Percentiles rank a stretch among this genome's conserved stretches.
Conservation (phyloP, 495 filamentous ascomycete species). For the Podospora appendiculata region DNA sequence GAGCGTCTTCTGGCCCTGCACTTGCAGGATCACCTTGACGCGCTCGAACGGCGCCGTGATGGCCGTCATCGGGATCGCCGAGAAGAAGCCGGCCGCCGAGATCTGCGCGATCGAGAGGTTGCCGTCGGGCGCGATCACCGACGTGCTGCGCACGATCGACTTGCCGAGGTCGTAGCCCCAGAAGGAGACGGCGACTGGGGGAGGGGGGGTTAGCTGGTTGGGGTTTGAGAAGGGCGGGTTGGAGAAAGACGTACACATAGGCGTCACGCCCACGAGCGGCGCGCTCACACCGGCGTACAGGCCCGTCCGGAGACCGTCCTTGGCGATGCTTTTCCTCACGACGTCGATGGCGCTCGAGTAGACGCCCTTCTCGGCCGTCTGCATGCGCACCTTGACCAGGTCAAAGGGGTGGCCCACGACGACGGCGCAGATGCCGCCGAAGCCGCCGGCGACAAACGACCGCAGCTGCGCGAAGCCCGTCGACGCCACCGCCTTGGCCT, state of each 20-base stretch:
- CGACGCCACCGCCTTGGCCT: conserved; percentile 37
- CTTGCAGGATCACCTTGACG: conserved; percentile 96
- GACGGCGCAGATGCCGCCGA: conserved; percentile 90
- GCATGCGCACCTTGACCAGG: conserved; percentile 91
- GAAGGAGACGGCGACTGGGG: conserved; percentile 89
- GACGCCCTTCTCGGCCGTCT: conserved; percentile 90
- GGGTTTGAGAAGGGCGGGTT: background rate
- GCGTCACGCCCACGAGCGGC: conserved; percentile 89
- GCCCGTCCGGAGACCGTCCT: conserved; percentile 76
- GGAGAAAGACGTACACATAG: conserved; percentile 75
- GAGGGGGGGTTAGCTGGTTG: no score
- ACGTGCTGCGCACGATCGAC: conserved; percentile 63
- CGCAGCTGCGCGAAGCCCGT: conserved; percentile 50
- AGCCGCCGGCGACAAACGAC: conserved; percentile 81
- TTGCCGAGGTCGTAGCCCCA: conserved; percentile 98
- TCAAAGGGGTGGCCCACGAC: conserved; percentile 94
- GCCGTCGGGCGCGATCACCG: conserved; percentile 55
- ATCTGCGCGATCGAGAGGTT: conserved; percentile 76
- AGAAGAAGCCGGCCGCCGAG: conserved; percentile 93
- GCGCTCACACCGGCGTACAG: conserved; percentile 96
- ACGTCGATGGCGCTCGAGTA: conserved; percentile 90
- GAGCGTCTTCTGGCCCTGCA: conserved; percentile 85
- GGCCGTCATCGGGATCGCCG: conserved; percentile 92
- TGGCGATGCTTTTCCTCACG: conserved; percentile 74
- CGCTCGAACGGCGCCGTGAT: conserved; percentile 98